Base-by-base conservation (phyloP, 306 rosid species). In the Vigna reflexopilosa region DNA sequence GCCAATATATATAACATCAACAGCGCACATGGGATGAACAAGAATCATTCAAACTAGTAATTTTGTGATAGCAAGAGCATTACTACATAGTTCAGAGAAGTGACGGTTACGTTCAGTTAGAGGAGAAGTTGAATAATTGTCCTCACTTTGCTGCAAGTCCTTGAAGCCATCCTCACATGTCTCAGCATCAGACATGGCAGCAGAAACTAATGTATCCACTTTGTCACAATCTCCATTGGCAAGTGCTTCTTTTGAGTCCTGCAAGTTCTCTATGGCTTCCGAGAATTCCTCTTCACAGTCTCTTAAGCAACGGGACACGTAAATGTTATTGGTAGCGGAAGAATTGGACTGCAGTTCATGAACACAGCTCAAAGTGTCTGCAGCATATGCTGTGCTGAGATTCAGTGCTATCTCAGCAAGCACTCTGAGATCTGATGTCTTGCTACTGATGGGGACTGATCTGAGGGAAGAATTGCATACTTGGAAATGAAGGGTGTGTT, bases 141-240 rank as follows among this genome's bases (percentile, higher is more conserved):
- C 58, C 7, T 34, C 70, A 8, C 48, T 72, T 2, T 3, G 17
- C 64, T 2, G 17, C 64, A 50, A 15, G 19, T 83, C 84, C 72
- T 34, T 56, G 59, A 84, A 84, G 13, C 85, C 85, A 70, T 84
- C 80, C 38, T 80, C 80, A 40, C 87, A 84, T 22, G 87, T 84
- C 63, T 80, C 82, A 38, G 85, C 62, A 84, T 84, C 84, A 12
- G 87, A 76, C 82, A 84, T 80, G 10, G 84, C 87, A 40, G 80
- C 85, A 1, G 82, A 52, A 14, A 84, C 77, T 67, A 84, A 65
- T 2, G 45, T 17, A 19, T 72, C 73, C 9, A 80, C 54, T 34
- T 10, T 3, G n/a, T 66, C 80, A 58, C 66, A 80, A 16, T 81
- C 78, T 61, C 63, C 80, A 75, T 76, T 22, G 3, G 9, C 65